Percentiles rank a stretch among this genome's conserved stretches.
Conservation (phyloP, 306 rosid genomes). For the Quercus gilva region DNA sequence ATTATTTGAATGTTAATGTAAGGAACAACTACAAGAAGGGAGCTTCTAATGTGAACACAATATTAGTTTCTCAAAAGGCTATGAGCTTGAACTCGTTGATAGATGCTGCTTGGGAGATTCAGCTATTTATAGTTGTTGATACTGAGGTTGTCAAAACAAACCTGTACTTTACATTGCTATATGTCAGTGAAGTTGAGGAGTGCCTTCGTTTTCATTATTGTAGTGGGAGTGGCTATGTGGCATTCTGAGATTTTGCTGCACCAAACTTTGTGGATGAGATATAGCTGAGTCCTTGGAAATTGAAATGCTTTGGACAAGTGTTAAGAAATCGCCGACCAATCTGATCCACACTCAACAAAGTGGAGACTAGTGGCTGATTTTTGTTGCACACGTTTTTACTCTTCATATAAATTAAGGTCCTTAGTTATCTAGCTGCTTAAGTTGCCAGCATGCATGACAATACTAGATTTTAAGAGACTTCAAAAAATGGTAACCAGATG, state of each 20-base stretch:
- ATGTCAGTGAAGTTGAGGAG: constrained; percentile 8
- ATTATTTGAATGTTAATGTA: constrained; percentile 14
- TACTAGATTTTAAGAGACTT: too few species aligned
- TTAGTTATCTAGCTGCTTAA: too few species aligned
- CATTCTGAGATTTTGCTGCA: constrained; percentile 1
- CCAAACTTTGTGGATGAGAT: constrained; percentile 34
- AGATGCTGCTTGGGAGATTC: not conserved
- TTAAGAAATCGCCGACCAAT: constrained; percentile 20
- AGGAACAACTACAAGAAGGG: not conserved
- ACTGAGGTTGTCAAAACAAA: not conserved
- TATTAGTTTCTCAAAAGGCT: too few species aligned
- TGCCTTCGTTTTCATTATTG: constrained; percentile 5
- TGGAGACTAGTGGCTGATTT: constrained; percentile 27
- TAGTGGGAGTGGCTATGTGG: constrained; percentile 11
- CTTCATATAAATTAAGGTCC: too few species aligned
- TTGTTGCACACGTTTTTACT: too few species aligned
- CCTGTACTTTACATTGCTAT: not conserved
- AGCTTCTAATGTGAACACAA: too few species aligned
- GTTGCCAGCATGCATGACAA: too few species aligned
- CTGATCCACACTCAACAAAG: constrained; percentile 36
- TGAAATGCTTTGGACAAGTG: constrained; percentile 25
- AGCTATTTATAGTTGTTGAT: constrained; percentile 30
- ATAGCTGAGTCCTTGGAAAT: not conserved
- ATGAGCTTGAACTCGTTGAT: too few species aligned
- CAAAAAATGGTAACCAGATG: too few species aligned